phyloP scores from a whole-genome alignment of 2,329 filamentous ascomycete genomes.

The Fusarium fujikuroi region DNA sequence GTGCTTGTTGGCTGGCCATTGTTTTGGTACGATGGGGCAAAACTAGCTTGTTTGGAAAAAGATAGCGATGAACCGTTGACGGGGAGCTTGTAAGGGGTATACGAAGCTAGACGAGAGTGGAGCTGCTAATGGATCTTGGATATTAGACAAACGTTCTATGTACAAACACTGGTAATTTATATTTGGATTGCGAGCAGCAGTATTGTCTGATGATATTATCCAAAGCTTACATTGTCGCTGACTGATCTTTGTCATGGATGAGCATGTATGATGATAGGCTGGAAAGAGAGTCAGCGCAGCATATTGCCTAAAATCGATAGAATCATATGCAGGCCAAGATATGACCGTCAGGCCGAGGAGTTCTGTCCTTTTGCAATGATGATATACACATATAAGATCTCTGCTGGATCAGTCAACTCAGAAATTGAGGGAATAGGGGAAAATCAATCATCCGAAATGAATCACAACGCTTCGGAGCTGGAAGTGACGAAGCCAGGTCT shows the following conservation, averaged over 20 bases:
- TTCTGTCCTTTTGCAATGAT: fast-evolving
- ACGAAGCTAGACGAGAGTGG: background rate
- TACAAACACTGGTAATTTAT: background rate
- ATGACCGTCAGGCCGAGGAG: fast-evolving
- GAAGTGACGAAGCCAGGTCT: fast-evolving
- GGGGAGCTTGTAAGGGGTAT: background rate
- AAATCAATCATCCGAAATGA: background rate
- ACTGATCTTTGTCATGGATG: slow-evolving; percentile 1
- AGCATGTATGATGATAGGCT: background rate
- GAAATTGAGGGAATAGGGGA: fast-evolving
- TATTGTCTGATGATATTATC: background rate
- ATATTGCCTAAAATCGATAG: background rate
- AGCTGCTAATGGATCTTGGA: background rate
- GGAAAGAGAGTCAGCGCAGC: background rate
- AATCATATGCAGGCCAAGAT: background rate
- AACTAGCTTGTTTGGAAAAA: background rate
- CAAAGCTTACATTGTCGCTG: background rate
- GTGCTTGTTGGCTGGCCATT: background rate
- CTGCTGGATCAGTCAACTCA: fast-evolving
- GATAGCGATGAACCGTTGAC: background rate
- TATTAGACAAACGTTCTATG: background rate
- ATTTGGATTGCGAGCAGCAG: background rate
- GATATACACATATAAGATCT: background rate
- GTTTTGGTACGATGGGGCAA: background rate
- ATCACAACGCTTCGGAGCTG: too few species aligned